These are phyloP conservation scores for Penicillium sclerotigenum DNA, from an alignment of 2,329 filamentous ascomycete species.

Conservation along the genomic window DNA sequence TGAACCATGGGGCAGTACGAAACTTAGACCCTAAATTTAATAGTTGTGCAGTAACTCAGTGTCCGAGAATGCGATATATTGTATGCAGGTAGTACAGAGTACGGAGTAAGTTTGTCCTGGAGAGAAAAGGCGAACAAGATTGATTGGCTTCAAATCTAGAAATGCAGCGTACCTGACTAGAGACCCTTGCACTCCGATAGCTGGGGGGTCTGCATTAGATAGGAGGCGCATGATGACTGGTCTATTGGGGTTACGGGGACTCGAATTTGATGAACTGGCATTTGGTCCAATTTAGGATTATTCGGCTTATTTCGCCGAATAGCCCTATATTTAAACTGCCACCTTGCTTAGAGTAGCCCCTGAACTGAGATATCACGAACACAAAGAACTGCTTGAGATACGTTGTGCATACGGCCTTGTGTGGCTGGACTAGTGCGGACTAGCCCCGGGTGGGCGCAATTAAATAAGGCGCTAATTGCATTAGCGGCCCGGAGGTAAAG, in stretches of 20 bases:
- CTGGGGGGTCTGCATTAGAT: not conserved
- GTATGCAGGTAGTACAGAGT: not conserved
- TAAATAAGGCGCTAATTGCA: not conserved
- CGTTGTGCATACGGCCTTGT: not conserved
- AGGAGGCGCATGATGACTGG: not conserved
- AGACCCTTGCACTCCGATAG: not conserved
- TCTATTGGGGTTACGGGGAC: not conserved
- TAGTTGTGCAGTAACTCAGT: not conserved
- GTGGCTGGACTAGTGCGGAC: not conserved
- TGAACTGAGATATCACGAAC: constrained; percentile 1
- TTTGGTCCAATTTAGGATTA: not conserved
- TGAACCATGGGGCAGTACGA: not conserved
- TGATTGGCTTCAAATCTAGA: not conserved
- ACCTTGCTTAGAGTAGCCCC: not conserved
- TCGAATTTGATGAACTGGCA: not conserved
- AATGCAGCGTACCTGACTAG: not conserved
- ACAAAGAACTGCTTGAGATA: not conserved
- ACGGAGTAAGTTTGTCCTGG: not conserved
- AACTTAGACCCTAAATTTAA: not conserved
- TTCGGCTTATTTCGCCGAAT: not conserved
- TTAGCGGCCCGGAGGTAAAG: not conserved
- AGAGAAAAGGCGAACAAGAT: not conserved
- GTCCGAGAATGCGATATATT: not conserved
- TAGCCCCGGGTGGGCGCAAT: not conserved
- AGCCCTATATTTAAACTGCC: not conserved